phyloP scores from a whole-genome alignment of 2,329 filamentous ascomycete genomes.

The Fusarium robinianum region DNA sequence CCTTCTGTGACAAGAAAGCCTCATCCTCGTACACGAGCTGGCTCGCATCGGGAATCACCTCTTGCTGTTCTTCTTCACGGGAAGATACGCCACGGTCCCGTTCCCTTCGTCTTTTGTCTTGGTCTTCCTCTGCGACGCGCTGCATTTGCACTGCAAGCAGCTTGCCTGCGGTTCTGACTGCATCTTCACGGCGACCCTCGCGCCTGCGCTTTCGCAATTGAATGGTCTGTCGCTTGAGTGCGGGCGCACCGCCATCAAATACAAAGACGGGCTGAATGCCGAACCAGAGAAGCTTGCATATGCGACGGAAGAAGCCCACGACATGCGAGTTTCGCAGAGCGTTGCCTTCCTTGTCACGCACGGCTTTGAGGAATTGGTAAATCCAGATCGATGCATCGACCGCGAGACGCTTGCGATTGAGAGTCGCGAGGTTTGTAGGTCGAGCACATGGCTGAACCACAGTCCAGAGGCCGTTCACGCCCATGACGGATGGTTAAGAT shows the following conservation, averaged over 20 bases:
- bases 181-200: constrained; percentile 92
- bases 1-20: constrained; percentile 75
- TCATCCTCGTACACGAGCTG: constrained; percentile 91
- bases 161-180: constrained; percentile 86
- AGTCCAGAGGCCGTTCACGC: constrained; percentile 97
- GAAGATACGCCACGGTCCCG: constrained; percentile 50
- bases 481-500: constrained; percentile 63
- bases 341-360: constrained; percentile 97
- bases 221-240: constrained; percentile 90
- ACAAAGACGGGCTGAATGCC: constrained; percentile 97
- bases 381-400: constrained; percentile 99
- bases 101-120: constrained; percentile 61
- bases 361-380: constrained; percentile 98
- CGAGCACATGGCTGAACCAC: constrained; percentile 93
- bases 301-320: constrained; percentile 95
- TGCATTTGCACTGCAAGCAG: constrained; percentile 94
- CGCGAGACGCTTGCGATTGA: constrained; percentile 94
- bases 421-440: constrained; percentile 92
- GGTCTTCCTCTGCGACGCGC: constrained; percentile 83
- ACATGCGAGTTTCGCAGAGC: constrained; percentile 94
- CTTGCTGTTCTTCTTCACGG: constrained; percentile 57
- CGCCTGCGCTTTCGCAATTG: constrained; percentile 75
- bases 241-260: constrained; percentile 93
- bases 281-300: constrained; percentile 96
- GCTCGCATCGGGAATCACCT: constrained; percentile 67